These are phyloP conservation scores for Neofusicoccum kwambonambiense DNA, from an alignment of 2,329 filamentous ascomycete species.

Conservation along the genomic window DNA sequence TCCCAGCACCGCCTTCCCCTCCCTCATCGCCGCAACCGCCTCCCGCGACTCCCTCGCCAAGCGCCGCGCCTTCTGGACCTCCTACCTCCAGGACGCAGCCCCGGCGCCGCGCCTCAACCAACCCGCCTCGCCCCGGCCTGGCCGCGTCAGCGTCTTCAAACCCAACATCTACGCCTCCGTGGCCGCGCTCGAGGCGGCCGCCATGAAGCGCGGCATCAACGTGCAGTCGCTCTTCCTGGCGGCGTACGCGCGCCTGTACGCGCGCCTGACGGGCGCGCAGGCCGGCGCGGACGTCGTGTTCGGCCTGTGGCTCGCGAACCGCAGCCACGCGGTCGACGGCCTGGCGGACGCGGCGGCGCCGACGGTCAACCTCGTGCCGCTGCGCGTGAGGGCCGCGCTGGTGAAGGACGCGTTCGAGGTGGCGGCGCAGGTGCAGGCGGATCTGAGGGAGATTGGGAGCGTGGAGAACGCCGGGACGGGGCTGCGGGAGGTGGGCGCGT, in stretches of 20 bases:
- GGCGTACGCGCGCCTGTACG: slow-evolving; percentile 59
- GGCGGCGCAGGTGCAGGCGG: slow-evolving; percentile 64
- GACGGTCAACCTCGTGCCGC: slow-evolving; percentile 75
- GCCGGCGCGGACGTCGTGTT: slow-evolving; percentile 55
- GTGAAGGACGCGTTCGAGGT: slow-evolving; percentile 30
- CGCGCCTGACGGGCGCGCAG: slow-evolving; percentile 28
- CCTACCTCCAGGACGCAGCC: slow-evolving; percentile 39
- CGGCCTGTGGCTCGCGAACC: slow-evolving; percentile 82
- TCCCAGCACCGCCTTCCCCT: neutral
- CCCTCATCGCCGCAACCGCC: neutral
- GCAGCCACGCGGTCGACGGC: slow-evolving; percentile 54
- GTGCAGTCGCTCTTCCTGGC: slow-evolving; percentile 76
- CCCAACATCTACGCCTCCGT: slow-evolving; percentile 44
- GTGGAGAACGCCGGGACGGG: slow-evolving; percentile 58
- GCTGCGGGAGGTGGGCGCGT: slow-evolving; percentile 69
- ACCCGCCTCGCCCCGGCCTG: slow-evolving; percentile 20
- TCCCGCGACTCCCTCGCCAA: slow-evolving; percentile 20
- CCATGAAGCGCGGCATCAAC: slow-evolving; percentile 58
- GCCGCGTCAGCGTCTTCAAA: slow-evolving; percentile 48
- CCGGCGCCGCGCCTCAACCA: neutral
- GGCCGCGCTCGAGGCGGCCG: slow-evolving; percentile 40
- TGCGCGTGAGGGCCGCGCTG: slow-evolving; percentile 53
- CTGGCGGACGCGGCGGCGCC: slow-evolving; percentile 59
- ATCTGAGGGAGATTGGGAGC: slow-evolving; percentile 62
- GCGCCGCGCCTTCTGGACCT: slow-evolving; percentile 51